phyloP scores from a whole-genome alignment of 148 eudicot species.

The Silene conica region DNA sequence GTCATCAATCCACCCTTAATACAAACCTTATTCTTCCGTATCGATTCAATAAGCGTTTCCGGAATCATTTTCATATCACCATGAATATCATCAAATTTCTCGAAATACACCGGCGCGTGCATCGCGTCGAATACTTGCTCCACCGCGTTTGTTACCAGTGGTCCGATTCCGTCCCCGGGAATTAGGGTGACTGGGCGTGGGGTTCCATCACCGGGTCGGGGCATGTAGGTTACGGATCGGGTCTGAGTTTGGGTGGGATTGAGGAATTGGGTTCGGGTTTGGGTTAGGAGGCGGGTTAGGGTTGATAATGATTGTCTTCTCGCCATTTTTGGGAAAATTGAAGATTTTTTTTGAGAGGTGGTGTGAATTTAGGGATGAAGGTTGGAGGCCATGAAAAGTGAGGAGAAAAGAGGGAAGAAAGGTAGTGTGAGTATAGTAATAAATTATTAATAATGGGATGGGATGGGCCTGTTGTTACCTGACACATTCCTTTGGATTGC shows the following conservation, averaged over 20 bases:
- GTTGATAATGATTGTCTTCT: conserved; percentile 36
- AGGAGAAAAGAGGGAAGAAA: neutral
- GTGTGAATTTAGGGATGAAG: neutral
- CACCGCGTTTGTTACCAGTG: conserved; percentile 72
- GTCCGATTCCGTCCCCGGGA: conserved; percentile 86
- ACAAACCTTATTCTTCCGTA: conserved; percentile 58
- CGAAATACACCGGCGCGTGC: conserved; percentile 75
- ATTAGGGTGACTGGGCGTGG: conserved; percentile 61
- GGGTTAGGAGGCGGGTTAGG: conserved; percentile 26
- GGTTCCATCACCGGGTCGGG: conserved; percentile 74
- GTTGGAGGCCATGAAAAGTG: conserved; percentile 2
- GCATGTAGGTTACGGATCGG: conserved; percentile 83
- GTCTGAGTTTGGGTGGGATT: neutral
- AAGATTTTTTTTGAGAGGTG: neutral
- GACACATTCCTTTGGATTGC: conserved; percentile 3
- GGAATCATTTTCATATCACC: conserved; percentile 64
- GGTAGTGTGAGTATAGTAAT: too few relatives aligned
- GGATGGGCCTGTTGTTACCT: conserved; percentile 9
- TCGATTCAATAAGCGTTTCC: conserved; percentile 49
- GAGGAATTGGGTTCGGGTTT: neutral
- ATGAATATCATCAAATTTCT: conserved; percentile 50
- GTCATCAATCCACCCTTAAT: conserved; percentile 69
- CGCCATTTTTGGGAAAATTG: conserved; percentile 30
- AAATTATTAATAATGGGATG: too few relatives aligned
- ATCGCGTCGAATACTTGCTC: conserved; percentile 69